phyloP scores from a whole-genome alignment of 257 asterid genomes.

The Scutellaria minor region DNA sequence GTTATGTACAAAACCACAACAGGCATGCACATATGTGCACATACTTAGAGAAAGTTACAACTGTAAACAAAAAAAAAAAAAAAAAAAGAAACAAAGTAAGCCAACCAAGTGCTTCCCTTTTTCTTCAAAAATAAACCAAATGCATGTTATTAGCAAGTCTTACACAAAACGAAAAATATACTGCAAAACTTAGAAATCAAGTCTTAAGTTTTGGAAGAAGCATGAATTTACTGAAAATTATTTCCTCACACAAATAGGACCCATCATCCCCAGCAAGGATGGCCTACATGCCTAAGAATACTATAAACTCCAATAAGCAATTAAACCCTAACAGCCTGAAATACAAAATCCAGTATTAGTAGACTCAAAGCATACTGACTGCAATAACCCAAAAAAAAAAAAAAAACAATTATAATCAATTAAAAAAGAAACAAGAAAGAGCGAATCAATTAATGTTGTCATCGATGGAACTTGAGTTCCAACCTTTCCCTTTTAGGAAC shows the following conservation, averaged over 20 bases:
- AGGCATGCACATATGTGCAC: neutral
- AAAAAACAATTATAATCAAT: neutral
- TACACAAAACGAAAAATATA: neutral
- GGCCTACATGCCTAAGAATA: neutral
- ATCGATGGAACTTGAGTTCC: neutral
- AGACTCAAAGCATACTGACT: neutral
- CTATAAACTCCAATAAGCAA: neutral
- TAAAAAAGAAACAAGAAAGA: neutral
- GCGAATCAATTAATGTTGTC: neutral
- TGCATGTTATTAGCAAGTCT: slow-evolving; percentile 4
- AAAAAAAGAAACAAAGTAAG: neutral
- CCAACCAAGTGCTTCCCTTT: neutral
- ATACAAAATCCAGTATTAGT: neutral
- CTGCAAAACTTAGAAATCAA: slow-evolving; percentile 8
- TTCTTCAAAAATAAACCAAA: neutral
- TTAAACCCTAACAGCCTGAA: neutral
- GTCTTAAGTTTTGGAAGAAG: neutral
- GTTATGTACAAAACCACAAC: neutral
- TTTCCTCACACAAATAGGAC: neutral
- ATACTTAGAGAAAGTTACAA: neutral
- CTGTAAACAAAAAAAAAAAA: neutral
- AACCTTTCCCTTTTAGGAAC: slow-evolving; percentile 14
- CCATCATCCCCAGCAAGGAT: neutral
- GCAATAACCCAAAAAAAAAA: neutral
- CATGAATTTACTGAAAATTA: neutral